Evolutionary conservation across 441 rosid genomes (phyloP).

Genomic region (Gossypium schwendimanii): DNA sequence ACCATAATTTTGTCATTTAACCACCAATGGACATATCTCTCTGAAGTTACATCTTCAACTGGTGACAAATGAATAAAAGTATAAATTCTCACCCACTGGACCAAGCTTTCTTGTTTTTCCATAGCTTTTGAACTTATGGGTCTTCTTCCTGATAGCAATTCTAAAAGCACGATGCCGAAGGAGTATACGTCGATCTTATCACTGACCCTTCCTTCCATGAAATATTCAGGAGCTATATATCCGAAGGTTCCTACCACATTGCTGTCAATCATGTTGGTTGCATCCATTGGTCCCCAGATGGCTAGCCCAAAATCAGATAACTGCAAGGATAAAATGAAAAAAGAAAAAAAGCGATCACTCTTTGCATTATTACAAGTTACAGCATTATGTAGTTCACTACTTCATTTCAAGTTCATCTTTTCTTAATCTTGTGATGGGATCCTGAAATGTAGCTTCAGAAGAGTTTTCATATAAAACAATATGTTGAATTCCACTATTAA

Average conservation of each 20-base stretch:
- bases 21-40: not conserved
- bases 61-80: not conserved
- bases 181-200: slow-evolving; percentile 29
- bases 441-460: not conserved
- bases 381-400: not conserved
- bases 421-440: not conserved
- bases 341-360: not conserved
- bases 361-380: not conserved
- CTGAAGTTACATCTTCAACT: not conserved
- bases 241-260: slow-evolving; percentile 34
- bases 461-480: not conserved
- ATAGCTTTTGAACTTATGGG: slow-evolving; percentile 14
- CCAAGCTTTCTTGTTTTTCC: slow-evolving; percentile 25
- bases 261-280: slow-evolving; percentile 10
- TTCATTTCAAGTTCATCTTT: not conserved
- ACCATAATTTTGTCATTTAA: not conserved
- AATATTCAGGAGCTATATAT: slow-evolving; percentile 34
- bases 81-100: slow-evolving; percentile 27
- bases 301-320: slow-evolving; percentile 38
- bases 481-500: not conserved
- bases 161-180: slow-evolving; percentile 31
- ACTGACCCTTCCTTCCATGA: slow-evolving; percentile 30
- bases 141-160: slow-evolving; percentile 29
- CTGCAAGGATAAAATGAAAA: slow-evolving; percentile 13
- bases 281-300: slow-evolving; percentile 22